Evolutionary conservation across 768 basidiomycete genomes (phyloP), one percentile per base, ranked within the genome.

Genomic region (Lentinula boryana): DNA sequence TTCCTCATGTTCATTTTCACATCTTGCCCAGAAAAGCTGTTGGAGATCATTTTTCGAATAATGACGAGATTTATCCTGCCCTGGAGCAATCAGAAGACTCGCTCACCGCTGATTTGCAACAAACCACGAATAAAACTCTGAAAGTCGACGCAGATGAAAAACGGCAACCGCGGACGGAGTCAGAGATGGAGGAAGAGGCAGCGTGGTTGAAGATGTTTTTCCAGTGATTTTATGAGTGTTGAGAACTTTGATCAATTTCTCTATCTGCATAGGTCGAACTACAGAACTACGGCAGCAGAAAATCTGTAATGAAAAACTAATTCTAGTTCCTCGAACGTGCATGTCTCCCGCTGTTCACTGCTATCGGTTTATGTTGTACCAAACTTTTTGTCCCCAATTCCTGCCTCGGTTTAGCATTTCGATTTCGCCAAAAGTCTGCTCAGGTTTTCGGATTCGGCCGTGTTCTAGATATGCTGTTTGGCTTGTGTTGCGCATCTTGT

Each of bases 1-100:
- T 93, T n/a, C 86, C 92, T 1, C 97, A 98, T 69, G 93, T 98
- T n/a, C 97, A 99, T 73, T 89, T 97, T 66, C 97, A 99, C 70
- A 74, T 98, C 32, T 74, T 99, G 4, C 97, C 97, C 21, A 85
- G 96, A 2, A 86, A 86, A 68, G 75, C 80, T 35, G 77, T 76
- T 51, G 87, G 87, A 10, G 91, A 93, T 72, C 76, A 73, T 21
- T 93, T 91, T 69, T 76, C 83, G 18, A 75, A 74, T 58, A 88
- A 85, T 66, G 89, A 93, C 70, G 84, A 83, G n/a, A 72, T 93
- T 44, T 93, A 97, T 72, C 89, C 89, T 3, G 86, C 80, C 1
- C 71, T 98, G 13, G 94, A 96, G 70, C 72, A 72, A 1, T 77
- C 82, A 5, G 89, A 92, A 72, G 77, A 70, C 4, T 71, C 71